Evolutionary conservation across 768 basidiomycete species (phyloP), one percentile per base, ranked within the genome.

Genomic region (Serendipita sp.): DNA sequence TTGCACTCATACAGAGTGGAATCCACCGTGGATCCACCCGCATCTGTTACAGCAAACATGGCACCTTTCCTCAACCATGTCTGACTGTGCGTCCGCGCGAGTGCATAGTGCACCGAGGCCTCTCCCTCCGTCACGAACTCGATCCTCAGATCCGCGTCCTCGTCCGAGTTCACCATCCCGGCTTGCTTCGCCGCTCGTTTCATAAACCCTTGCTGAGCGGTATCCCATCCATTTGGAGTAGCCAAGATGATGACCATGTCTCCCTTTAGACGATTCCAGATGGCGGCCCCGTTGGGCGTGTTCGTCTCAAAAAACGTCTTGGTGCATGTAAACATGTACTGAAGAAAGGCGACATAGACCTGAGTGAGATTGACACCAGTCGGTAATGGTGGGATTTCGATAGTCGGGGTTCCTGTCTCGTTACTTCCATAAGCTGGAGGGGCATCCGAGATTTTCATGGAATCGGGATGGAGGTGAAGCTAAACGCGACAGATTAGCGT

Each of bases 231-330:
- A 28, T 65, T 65, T 41, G 65, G 65, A 4, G 58, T 60, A 5
- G 51, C 32, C 35, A 65, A 11, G 35, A 82, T 75, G 64, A 78
- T 81, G 34, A 81, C 76, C 37, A 60, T 60, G 37, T 32, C 56
- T 8, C 32, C 8, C 56, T 38, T 24, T 30, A 60, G 18, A 16
- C 56, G 56, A 8, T 32, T n/a, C 56, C 56, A 60, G 18, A 60
- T 60, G 2, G 70, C 56, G 53, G 35, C 37, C n/a, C 65, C 65
- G 41, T 65, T 47, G 18, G 37, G 65, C 34, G 65, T 58, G 13
- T 11, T 28, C 10, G 7, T n/a, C 32, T 44, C 16, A 53, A 65
- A 65, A 44, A 65, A 56, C 4, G 24, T 41, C 18, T 44, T 18
- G 3, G 65, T 48, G 32, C 44, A 32, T n/a, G 35, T 56, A 16